phyloP scores from a whole-genome alignment of 2,329 filamentous ascomycete species.

The Penicillium paneum region DNA sequence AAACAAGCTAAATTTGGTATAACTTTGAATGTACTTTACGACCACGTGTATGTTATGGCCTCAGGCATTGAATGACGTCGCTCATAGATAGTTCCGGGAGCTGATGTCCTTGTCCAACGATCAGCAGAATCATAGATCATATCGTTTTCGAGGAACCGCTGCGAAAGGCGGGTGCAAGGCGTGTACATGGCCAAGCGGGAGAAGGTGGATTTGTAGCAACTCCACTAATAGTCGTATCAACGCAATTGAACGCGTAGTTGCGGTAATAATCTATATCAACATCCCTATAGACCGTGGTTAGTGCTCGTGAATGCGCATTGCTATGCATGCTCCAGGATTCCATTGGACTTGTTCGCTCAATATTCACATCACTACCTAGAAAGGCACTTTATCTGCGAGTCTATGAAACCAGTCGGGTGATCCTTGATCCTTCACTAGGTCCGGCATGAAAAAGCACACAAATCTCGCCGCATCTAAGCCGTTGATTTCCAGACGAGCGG shows the following conservation, averaged over 20 bases:
- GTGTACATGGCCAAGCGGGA: background rate
- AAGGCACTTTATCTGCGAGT: background rate
- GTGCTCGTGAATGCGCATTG: conserved; percentile 5
- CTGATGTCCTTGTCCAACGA: background rate
- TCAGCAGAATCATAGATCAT: background rate
- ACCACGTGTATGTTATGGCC: conserved; percentile 4
- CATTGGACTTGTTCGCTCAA: background rate
- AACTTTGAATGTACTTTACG: background rate
- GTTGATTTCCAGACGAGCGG: background rate
- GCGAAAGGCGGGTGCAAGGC: background rate
- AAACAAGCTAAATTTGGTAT: conserved; percentile 1
- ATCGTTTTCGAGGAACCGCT: background rate
- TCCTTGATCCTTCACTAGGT: background rate
- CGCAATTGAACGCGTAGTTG: background rate
- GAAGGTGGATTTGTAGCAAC: background rate
- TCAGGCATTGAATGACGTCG: background rate
- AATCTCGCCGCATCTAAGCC: background rate
- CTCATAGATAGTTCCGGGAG: background rate
- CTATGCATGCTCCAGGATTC: conserved; percentile 6
- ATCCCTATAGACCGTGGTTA: background rate
- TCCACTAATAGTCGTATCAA: background rate
- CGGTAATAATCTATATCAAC: background rate
- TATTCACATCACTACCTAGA: background rate
- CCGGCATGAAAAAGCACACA: conserved; percentile 1
- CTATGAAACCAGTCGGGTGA: conserved; percentile 4